Evolutionary conservation across 1,139 yeast genomes (phyloP).

Genomic region (Magnusiomyces suaveolens): DNA sequence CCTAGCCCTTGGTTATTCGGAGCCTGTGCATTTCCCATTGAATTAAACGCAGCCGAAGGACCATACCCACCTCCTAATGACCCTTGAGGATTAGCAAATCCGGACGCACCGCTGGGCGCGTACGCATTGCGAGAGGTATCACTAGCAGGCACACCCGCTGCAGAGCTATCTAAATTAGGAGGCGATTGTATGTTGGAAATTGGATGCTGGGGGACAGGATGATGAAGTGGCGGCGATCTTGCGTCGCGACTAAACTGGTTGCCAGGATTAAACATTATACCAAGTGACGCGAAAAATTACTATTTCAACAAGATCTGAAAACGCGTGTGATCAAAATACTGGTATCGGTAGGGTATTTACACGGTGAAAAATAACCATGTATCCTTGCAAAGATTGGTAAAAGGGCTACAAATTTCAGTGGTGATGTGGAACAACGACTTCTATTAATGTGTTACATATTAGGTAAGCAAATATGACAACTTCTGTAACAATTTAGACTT

Average conservation of each 20-base stretch:
- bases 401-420: too few relatives aligned
- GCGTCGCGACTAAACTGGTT: constrained; percentile 5
- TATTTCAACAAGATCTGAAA: background rate
- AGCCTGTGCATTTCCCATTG: constrained; percentile 9
- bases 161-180: constrained; percentile 25
- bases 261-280: constrained; percentile 4
- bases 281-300: background rate
- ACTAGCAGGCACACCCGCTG: background rate
- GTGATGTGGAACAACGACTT: background rate
- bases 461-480: background rate
- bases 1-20: constrained; percentile 14
- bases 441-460: background rate
- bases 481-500: too few relatives aligned
- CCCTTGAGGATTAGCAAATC: background rate
- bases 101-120: background rate
- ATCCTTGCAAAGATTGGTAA: background rate
- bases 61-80: constrained; percentile 4
- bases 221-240: constrained; percentile 36
- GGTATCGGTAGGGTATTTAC: too few relatives aligned
- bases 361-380: too few relatives aligned
- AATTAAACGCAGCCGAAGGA: constrained; percentile 6
- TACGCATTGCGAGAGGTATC: background rate
- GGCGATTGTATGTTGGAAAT: constrained; percentile 34
- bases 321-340: background rate
- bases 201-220: constrained; percentile 41